Conservation (phyloP, 2,329 filamentous ascomycete genomes). For the Gnomoniopsis sp. region DNA sequence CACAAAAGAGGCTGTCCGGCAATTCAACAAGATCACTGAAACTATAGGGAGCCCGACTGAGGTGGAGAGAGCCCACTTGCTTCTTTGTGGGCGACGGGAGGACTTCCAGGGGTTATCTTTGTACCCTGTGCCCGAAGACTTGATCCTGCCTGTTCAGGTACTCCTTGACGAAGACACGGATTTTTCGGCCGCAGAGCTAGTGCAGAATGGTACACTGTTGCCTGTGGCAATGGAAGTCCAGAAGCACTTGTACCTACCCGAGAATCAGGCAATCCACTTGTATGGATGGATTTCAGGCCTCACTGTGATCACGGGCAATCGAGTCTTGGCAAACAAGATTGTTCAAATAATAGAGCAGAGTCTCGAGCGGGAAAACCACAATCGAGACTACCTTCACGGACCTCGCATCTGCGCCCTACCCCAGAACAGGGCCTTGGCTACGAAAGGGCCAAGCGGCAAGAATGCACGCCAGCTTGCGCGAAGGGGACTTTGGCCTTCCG, state of each 20-base stretch:
- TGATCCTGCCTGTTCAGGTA: slow-evolving; percentile 13
- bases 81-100: slow-evolving; percentile 38
- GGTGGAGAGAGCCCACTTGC: slow-evolving; percentile 53
- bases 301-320: slow-evolving; percentile 14
- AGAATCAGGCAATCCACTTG: slow-evolving; percentile 9
- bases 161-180: not conserved
- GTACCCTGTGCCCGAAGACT: slow-evolving; percentile 7
- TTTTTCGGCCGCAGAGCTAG: not conserved
- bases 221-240: slow-evolving; percentile 10
- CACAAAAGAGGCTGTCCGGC: slow-evolving; percentile 60
- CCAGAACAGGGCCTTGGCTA: slow-evolving; percentile 16
- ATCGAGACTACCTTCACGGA: slow-evolving; percentile 10
- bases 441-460: slow-evolving; percentile 8
- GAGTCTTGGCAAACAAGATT: slow-evolving; percentile 7
- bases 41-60: slow-evolving; percentile 62
- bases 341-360: slow-evolving; percentile 12
- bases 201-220: slow-evolving; percentile 5
- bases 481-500: not conserved
- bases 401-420: slow-evolving; percentile 11
- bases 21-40: slow-evolving; percentile 64
- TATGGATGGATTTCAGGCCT: slow-evolving; percentile 4
- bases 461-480: not conserved
- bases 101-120: slow-evolving; percentile 11
- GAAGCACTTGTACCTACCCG: not conserved
- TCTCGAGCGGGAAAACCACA: slow-evolving; percentile 9